phyloP scores from a whole-genome alignment of 2,329 filamentous ascomycete genomes.

The Aciculosporium take region DNA sequence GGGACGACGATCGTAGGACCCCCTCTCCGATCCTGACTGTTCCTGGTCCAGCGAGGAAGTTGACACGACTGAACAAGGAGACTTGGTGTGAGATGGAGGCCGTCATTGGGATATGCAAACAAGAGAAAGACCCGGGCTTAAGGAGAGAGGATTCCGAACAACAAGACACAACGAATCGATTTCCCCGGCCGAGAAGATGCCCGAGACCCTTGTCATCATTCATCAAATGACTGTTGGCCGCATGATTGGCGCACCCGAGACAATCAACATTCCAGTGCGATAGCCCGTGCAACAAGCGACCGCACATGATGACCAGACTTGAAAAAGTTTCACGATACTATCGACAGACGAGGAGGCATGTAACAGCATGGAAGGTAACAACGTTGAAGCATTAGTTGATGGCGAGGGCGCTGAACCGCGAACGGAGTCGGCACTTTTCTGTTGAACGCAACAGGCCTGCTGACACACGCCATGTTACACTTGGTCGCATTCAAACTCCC shows the following conservation, averaged over 20 bases:
- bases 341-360: background rate
- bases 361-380: background rate
- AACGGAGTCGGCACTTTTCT: background rate
- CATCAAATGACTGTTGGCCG: background rate
- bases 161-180: background rate
- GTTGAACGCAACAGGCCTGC: slow-evolving; percentile 1
- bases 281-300: background rate
- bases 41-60: background rate
- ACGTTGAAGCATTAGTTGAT: background rate
- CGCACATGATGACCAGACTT: background rate
- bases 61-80: background rate
- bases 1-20: background rate
- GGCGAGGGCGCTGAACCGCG: background rate
- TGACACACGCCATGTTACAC: slow-evolving; percentile 4
- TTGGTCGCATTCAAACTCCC: background rate
- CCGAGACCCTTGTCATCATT: background rate
- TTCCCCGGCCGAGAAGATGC: background rate
- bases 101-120: background rate
- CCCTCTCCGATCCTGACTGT: too few species aligned
- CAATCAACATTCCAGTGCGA: background rate
- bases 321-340: background rate
- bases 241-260: background rate
- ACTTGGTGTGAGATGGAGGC: background rate
- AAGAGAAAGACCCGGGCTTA: background rate
- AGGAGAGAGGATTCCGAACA: background rate